Conservation (phyloP, 2,329 filamentous ascomycete species). For the Macrophomina tecta region DNA sequence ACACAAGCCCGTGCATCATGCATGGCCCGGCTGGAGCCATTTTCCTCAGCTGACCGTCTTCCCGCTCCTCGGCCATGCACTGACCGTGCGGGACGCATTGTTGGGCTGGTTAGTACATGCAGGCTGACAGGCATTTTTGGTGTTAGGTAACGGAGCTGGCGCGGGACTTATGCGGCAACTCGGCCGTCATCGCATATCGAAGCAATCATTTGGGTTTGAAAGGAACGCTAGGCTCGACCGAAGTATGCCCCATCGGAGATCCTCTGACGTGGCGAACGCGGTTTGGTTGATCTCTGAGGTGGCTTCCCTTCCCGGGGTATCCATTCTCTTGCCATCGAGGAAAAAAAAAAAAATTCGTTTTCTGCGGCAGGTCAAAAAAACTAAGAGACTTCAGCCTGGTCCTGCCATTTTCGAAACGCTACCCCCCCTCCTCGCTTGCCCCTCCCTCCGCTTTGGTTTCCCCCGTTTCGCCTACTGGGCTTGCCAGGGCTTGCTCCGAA, state of each 20-base stretch:
- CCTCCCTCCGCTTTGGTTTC: not conserved
- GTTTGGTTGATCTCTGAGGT: conserved; percentile 50
- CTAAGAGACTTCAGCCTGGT: conserved; percentile 37
- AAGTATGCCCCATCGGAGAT: conserved; percentile 56
- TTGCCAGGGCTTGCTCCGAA: conserved; percentile 33
- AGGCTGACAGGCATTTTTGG: conserved; percentile 49
- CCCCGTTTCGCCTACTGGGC: conserved; percentile 19
- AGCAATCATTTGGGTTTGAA: conserved; percentile 50
- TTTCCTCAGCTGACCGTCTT: conserved; percentile 48
- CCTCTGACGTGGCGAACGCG: conserved; percentile 59
- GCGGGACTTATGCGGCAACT: conserved; percentile 51
- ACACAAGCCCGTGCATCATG: conserved; percentile 45
- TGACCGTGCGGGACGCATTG: conserved; percentile 48
- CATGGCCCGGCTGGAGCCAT: conserved; percentile 41
- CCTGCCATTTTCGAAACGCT: conserved; percentile 34
- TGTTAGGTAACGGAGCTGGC: conserved; percentile 49
- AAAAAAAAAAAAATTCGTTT: conserved; percentile 24
- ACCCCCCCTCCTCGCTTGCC: not conserved
- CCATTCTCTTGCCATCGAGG: conserved; percentile 41
- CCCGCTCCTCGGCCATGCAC: conserved; percentile 43
- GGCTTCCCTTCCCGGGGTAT: conserved; percentile 44
- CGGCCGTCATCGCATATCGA: conserved; percentile 51
- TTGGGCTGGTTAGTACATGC: conserved; percentile 48
- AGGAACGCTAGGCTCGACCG: conserved; percentile 54
- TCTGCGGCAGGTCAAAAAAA: conserved; percentile 13